A percentile compares a stretch with the other conserved stretches of the same genome.
Conservation (phyloP, 164 flowering plant genomes). For the Euptelea pleiosperma region DNA sequence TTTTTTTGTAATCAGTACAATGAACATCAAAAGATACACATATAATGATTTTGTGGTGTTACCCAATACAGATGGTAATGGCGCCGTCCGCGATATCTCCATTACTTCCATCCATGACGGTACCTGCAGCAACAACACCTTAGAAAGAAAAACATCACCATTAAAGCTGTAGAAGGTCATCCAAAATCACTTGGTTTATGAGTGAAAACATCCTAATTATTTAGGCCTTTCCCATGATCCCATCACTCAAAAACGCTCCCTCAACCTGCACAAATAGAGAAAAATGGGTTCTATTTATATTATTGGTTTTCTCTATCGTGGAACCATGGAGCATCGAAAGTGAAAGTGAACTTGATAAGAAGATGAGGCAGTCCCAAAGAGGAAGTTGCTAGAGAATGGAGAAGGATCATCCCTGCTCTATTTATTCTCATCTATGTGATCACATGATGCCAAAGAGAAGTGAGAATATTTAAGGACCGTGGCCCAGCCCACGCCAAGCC, state of each 20-base stretch:
- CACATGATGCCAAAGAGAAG: neutral
- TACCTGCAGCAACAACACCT: slow-evolving; percentile 34
- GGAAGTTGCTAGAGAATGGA: slow-evolving; percentile 32
- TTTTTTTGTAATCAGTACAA: too few species aligned
- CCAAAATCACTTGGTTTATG: slow-evolving; percentile 40
- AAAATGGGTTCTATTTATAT: neutral
- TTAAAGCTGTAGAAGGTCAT: too few species aligned
- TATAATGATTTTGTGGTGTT: too few species aligned
- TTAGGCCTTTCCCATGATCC: slow-evolving; percentile 55
- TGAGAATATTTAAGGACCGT: too few species aligned
- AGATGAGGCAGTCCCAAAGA: slow-evolving; percentile 57
- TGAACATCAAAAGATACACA: too few species aligned
- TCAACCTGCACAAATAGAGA: slow-evolving; percentile 44
- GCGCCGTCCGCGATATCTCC: slow-evolving; percentile 55
- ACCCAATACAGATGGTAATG: slow-evolving; percentile 58
- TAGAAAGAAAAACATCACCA: too few species aligned
- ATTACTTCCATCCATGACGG: slow-evolving; percentile 42
- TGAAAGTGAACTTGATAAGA: slow-evolving; percentile 54
- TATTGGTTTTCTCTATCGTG: too few species aligned
- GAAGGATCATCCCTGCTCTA: neutral
- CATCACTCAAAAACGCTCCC: slow-evolving; percentile 55
- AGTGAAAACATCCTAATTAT: slow-evolving; percentile 55
- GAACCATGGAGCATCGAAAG: neutral
- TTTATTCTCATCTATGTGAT: neutral
- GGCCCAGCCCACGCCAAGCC: too few species aligned